These are phyloP conservation scores for Pythium vanterpoolii DNA, from an alignment of 352 stramenopile species.

Conservation along the genomic window DNA sequence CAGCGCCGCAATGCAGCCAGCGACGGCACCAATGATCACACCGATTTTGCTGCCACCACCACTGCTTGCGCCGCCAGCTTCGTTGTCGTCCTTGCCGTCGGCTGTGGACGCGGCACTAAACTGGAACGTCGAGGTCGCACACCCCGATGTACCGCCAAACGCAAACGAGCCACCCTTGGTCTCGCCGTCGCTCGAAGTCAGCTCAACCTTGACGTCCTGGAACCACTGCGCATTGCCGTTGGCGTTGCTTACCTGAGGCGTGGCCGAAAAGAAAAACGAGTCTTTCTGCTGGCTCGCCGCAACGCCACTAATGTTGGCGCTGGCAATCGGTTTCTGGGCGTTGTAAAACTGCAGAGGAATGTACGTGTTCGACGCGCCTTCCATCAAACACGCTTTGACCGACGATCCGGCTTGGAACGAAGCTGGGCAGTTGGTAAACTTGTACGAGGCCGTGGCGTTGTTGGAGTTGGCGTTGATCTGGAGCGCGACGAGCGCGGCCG, in stretches of 20 bases:
- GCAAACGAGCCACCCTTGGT: constrained; percentile 53
- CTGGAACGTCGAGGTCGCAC: constrained; percentile 59
- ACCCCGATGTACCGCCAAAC: constrained; percentile 52
- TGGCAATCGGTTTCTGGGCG: constrained; percentile 65
- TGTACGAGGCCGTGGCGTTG: constrained; percentile 52
- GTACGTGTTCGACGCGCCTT: constrained; percentile 74
- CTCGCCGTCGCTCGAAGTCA: constrained; percentile 54
- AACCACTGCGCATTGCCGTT: constrained; percentile 48
- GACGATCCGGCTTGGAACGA: constrained; percentile 53
- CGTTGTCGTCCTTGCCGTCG: constrained; percentile 32
- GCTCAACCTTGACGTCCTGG: constrained; percentile 50
- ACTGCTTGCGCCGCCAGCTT: not conserved
- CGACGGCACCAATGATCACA: constrained; percentile 34
- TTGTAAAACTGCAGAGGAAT: constrained; percentile 84
- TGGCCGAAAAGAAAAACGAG: constrained; percentile 62
- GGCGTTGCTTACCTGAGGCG: constrained; percentile 35
- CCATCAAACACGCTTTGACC: constrained; percentile 80
- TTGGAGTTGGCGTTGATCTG: constrained; percentile 48
- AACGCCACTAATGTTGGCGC: constrained; percentile 54
- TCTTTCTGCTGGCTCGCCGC: constrained; percentile 45
- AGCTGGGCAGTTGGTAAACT: constrained; percentile 55
- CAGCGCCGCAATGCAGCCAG: constrained; percentile 40
- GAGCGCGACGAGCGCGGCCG: constrained; percentile 35
- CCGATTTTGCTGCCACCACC: constrained; percentile 19
- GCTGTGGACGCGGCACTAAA: constrained; percentile 60